A percentile compares a stretch with the other conserved stretches of the same genome.
Evolutionary conservation across 2,329 filamentous ascomycete genomes (phyloP).

Genomic region (Ascochyta fabae): DNA sequence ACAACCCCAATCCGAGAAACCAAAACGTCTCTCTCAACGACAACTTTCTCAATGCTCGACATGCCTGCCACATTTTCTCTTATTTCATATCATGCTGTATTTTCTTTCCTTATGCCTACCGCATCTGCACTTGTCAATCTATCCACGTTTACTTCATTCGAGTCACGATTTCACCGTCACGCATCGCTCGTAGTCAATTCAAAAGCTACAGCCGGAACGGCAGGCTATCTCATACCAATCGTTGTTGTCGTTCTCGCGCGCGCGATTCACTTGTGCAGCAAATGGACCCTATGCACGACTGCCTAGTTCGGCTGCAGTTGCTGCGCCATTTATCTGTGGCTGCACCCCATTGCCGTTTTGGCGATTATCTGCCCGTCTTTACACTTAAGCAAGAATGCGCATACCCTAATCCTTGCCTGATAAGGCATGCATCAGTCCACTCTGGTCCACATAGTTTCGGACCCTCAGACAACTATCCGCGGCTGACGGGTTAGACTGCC

Average conservation of each 20-base stretch:
- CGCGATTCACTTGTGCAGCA: constrained; percentile 6
- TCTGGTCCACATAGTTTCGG: constrained; percentile 14
- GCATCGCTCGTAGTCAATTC: background rate
- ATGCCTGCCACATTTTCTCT: too few species aligned
- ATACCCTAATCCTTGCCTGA: constrained; percentile 5
- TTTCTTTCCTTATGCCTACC: too few species aligned
- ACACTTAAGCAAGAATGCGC: constrained; percentile 15
- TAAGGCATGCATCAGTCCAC: constrained; percentile 11
- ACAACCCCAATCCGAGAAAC: too few species aligned
- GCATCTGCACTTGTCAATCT: too few species aligned
- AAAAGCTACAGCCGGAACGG: background rate
- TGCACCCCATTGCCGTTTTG: constrained; percentile 12
- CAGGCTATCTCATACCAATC: constrained; percentile 3
- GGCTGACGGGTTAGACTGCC: constrained; percentile 10
- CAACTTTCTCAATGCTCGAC: too few species aligned
- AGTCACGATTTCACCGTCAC: background rate
- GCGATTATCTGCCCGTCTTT: constrained; percentile 3
- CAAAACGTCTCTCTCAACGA: too few species aligned
- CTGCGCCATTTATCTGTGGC: constrained; percentile 21
- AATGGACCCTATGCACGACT: constrained; percentile 3
- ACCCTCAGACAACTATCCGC: constrained; percentile 5
- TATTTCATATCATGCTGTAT: background rate
- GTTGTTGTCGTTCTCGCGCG: constrained; percentile 4
- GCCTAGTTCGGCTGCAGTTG: constrained; percentile 14
- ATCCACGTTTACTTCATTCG: too few species aligned